phyloP scores from a whole-genome alignment of 371 early-diverging fungal species.

The Rhizopus delemar region DNA sequence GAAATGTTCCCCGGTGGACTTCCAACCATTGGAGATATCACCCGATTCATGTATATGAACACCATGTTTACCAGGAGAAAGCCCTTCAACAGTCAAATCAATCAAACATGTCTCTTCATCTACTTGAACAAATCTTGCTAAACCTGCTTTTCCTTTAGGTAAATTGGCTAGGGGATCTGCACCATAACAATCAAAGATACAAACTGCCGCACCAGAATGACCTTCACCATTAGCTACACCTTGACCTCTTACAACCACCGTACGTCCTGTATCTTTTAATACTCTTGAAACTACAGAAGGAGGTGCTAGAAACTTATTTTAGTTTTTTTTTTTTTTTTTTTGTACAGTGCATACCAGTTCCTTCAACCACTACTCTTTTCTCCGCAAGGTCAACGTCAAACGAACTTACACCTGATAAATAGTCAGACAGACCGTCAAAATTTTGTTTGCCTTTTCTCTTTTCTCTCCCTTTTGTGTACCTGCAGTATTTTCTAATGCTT shows the following conservation, averaged over 20 bases:
- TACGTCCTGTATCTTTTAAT: slow-evolving; percentile 69
- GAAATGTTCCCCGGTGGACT: slow-evolving; percentile 60
- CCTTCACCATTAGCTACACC: slow-evolving; percentile 65
- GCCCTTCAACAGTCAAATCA: slow-evolving; percentile 74
- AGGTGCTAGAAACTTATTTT: slow-evolving; percentile 43
- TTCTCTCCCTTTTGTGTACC: slow-evolving; percentile 31
- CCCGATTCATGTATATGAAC: slow-evolving; percentile 79
- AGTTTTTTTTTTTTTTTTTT: background rate
- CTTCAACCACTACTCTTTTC: slow-evolving; percentile 66
- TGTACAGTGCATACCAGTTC: slow-evolving; percentile 46
- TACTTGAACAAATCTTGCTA: slow-evolving; percentile 83
- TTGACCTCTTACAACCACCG: slow-evolving; percentile 75
- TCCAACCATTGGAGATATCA: slow-evolving; percentile 68
- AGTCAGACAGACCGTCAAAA: slow-evolving; percentile 5
- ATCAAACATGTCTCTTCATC: slow-evolving; percentile 67
- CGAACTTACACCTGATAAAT: slow-evolving; percentile 45
- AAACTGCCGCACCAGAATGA: slow-evolving; percentile 81
- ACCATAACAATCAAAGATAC: slow-evolving; percentile 76
- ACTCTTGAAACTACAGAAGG: slow-evolving; percentile 65
- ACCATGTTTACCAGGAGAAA: slow-evolving; percentile 69
- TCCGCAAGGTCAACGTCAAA: slow-evolving; percentile 60
- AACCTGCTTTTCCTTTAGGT: slow-evolving; percentile 62
- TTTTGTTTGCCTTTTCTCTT: background rate
- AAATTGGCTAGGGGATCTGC: slow-evolving; percentile 34
- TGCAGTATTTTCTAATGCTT: slow-evolving; percentile 53